Conservation (phyloP, 148 eudicot genomes). For the Salicornia ramosissima region DNA sequence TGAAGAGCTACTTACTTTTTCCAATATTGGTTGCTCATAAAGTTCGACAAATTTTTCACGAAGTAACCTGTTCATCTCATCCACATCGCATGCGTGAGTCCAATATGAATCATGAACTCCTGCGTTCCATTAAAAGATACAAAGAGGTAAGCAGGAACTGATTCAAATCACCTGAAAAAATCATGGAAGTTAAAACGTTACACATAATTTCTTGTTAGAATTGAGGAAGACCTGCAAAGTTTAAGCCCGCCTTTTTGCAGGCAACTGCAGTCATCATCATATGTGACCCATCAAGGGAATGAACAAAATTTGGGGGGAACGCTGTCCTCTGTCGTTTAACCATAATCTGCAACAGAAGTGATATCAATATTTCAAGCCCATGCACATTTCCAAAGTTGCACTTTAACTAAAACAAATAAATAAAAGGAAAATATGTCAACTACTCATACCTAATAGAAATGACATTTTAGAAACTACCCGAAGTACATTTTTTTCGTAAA, state of each 20-base stretch:
- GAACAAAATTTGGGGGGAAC: constrained; percentile 96
- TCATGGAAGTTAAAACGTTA: neutral
- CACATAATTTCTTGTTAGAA: neutral
- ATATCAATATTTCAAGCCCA: neutral
- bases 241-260: constrained; percentile 83
- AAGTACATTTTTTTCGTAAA: no score
- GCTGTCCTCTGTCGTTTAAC: constrained; percentile 87
- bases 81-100: constrained; percentile 97
- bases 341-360: constrained; percentile 53
- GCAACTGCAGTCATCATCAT: constrained; percentile 99
- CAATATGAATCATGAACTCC: constrained; percentile 98
- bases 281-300: constrained; percentile 98
- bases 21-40: constrained; percentile 77
- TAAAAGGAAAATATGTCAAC: no score
- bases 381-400: no score
- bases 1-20: constrained; percentile 49
- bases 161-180: neutral
- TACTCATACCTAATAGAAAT: no score
- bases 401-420: neutral
- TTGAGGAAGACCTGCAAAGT: constrained; percentile 66
- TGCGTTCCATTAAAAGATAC: constrained; percentile 24
- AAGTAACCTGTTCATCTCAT: constrained; percentile 68
- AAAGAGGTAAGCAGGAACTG: neutral
- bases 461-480: no score
- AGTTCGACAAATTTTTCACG: constrained; percentile 93